Base-by-base conservation (phyloP, 1,284 basidiomycete species). In the Singerocomus inundabilis region DNA sequence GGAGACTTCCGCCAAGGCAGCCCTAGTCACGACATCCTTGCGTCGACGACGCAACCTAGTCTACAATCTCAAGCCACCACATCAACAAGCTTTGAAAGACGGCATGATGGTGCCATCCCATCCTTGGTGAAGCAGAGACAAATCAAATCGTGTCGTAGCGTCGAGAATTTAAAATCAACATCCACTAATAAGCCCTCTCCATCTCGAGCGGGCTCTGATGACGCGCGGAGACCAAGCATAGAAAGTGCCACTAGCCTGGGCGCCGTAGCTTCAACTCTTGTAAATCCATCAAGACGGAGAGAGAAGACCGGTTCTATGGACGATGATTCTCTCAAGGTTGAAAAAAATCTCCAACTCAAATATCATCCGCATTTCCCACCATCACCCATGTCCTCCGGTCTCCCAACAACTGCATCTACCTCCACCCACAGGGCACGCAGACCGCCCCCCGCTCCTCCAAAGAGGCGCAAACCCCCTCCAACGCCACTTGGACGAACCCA, bases 381-480 rank as follows among this genome's bases (percentile, higher is more conserved):
- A 18, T 55, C 68, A 10, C 40, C 60, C 1, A 13, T 49, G 11
- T 46, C 64, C 36, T 55, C 64, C 18, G 50, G 35, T 43, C 31
- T 46, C 40, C 44, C 48, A 12, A 37, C 64, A n/a, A 51, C 37
- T 25, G 38, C 51, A 9, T 37, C 56, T 15, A 30, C 38, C 4
- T 11, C 44, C 6, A 42, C 46, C 21, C 49, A 47, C n/a, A 66
- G 58, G 39, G 16, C 43, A 40, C 64, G 68, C 24, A 50, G 68
- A 24, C 62, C 65, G 7, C 62, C 79, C 0, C 83, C 84, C 8
- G 73, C 80, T 24, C 81, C 83, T 12, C 78, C 80, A 1, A 80
- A 79, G 57, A 71, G 84, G 36, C 72, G 85, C 56, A 85, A 83
- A 56, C 79, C 85, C 1, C 84, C 85, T 40, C 81, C 84, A 13